A percentile compares a stretch with the other conserved stretches of the same genome.
Evolutionary conservation across 139 green algal genomes (phyloP).

Genomic region (Micromonas commoda): DNA sequence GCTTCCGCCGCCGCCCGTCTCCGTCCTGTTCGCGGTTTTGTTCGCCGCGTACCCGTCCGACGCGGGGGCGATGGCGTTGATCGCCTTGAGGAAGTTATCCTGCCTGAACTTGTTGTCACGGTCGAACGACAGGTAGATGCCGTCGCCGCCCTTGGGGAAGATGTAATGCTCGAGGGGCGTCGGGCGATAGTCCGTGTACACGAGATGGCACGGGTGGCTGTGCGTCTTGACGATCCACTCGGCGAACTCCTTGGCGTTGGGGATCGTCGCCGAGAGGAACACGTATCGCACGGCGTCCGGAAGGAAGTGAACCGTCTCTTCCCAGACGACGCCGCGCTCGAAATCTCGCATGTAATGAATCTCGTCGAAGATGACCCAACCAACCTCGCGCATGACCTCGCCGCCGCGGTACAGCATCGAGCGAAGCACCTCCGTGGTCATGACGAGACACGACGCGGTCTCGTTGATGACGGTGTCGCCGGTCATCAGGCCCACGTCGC

Average conservation of each 20-base stretch:
- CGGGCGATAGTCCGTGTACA: slow-evolving; percentile 76
- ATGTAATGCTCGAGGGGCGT: slow-evolving; percentile 74
- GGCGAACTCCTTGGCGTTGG: slow-evolving; percentile 91
- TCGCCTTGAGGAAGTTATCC: slow-evolving; percentile 60
- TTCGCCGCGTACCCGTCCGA: slow-evolving; percentile 30
- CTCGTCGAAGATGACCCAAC: slow-evolving; percentile 96
- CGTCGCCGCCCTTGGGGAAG: slow-evolving; percentile 54
- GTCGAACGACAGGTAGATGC: slow-evolving; percentile 64
- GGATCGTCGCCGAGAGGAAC: slow-evolving; percentile 93
- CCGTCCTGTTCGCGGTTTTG: not conserved
- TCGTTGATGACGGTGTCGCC: slow-evolving; percentile 87
- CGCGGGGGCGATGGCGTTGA: slow-evolving; percentile 50
- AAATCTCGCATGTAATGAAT: slow-evolving; percentile 93
- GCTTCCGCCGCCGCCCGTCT: not conserved
- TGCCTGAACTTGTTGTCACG: slow-evolving; percentile 58
- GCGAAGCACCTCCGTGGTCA: slow-evolving; percentile 98
- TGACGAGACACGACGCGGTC: slow-evolving; percentile 85
- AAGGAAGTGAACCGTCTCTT: slow-evolving; percentile 97
- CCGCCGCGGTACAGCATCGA: slow-evolving; percentile 60
- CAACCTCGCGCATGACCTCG: slow-evolving; percentile 77
- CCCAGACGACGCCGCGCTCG: slow-evolving; percentile 97
- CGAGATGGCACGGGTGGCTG: slow-evolving; percentile 52
- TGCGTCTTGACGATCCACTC: slow-evolving; percentile 82
- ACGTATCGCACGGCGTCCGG: slow-evolving; percentile 67
- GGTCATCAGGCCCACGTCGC: slow-evolving; percentile 80